Evolutionary conservation across 768 basidiomycete genomes (phyloP).

Genomic region (Goffeauzyma gilvescens): DNA sequence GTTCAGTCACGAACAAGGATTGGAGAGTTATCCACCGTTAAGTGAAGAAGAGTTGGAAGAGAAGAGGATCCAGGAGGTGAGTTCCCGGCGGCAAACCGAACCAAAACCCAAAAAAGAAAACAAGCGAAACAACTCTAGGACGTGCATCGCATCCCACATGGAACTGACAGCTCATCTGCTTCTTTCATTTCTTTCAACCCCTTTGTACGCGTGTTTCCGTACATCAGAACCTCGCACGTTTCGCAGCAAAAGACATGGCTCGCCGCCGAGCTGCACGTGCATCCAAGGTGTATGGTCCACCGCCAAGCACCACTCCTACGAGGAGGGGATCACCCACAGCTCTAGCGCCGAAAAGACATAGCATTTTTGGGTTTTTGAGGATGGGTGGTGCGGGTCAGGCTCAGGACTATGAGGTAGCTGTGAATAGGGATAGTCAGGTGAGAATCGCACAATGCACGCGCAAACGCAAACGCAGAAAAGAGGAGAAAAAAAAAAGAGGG

Average conservation of each 20-base stretch:
- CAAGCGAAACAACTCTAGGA: too few relatives aligned
- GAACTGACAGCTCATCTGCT: background rate
- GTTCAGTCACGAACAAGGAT: background rate
- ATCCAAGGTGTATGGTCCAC: constrained; percentile 1
- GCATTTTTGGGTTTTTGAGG: constrained; percentile 8
- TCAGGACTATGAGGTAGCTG: too few relatives aligned
- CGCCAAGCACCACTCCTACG: background rate
- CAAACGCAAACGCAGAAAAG: too few relatives aligned
- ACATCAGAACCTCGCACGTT: constrained; percentile 9
- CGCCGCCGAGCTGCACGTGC: constrained; percentile 11
- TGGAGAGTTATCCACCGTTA: constrained; percentile 5
- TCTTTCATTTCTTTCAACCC: background rate
- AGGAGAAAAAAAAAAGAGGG: too few relatives aligned
- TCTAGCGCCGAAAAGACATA: too few relatives aligned
- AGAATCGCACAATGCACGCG: too few relatives aligned
- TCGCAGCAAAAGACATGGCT: constrained; percentile 10
- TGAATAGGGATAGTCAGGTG: too few relatives aligned
- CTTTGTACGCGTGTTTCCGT: too few relatives aligned
- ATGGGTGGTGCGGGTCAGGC: too few relatives aligned
- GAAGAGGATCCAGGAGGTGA: constrained; percentile 11
- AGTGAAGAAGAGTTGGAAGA: constrained; percentile 11
- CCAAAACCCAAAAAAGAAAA: too few relatives aligned
- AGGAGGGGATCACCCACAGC: background rate
- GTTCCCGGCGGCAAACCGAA: background rate
- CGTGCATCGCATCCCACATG: too few relatives aligned